Percentiles rank a stretch among this genome's conserved stretches.
phyloP scores from a whole-genome alignment of 2,329 filamentous ascomycete species.

The Pseudohalonectria lignicola region DNA sequence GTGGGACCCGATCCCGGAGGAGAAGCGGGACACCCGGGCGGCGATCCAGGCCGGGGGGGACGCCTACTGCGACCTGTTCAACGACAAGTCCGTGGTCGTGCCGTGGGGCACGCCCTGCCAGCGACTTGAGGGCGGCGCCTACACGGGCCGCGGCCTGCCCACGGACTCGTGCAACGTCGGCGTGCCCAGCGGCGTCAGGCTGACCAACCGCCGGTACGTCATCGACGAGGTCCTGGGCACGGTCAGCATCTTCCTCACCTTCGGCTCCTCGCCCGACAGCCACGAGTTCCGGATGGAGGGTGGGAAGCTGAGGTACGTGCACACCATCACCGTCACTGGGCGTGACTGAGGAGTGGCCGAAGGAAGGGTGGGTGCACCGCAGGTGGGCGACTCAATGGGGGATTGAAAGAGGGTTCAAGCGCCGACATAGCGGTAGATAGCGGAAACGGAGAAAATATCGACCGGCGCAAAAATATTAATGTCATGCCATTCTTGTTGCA shows the following conservation, averaged over 20 bases:
- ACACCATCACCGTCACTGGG: conserved; percentile 15
- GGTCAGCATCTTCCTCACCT: conserved; percentile 17
- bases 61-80: conserved; percentile 24
- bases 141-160: conserved; percentile 17
- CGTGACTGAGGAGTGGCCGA: neutral
- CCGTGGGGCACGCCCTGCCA: conserved; percentile 25
- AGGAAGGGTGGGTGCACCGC: too few relatives aligned
- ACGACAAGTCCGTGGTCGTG: conserved; percentile 22
- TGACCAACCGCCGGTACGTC: conserved; percentile 14
- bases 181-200: conserved; percentile 17
- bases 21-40: conserved; percentile 18
- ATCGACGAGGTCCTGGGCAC: conserved; percentile 13
- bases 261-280: conserved; percentile 16
- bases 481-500: too few relatives aligned
- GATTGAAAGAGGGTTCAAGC: too few relatives aligned
- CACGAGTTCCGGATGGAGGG: conserved; percentile 20
- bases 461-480: too few relatives aligned
- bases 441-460: too few relatives aligned
- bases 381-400: too few relatives aligned
- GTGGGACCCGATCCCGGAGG: conserved; percentile 18
- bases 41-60: conserved; percentile 24
- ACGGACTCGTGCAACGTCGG: conserved; percentile 22
- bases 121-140: conserved; percentile 23
- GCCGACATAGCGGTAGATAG: too few relatives aligned
- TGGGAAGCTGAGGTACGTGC: conserved; percentile 19